Evolutionary conservation across 805 yeast genomes (phyloP), one percentile per base, ranked within the genome.

Genomic region (Nakazawaea laoshanensis): DNA sequence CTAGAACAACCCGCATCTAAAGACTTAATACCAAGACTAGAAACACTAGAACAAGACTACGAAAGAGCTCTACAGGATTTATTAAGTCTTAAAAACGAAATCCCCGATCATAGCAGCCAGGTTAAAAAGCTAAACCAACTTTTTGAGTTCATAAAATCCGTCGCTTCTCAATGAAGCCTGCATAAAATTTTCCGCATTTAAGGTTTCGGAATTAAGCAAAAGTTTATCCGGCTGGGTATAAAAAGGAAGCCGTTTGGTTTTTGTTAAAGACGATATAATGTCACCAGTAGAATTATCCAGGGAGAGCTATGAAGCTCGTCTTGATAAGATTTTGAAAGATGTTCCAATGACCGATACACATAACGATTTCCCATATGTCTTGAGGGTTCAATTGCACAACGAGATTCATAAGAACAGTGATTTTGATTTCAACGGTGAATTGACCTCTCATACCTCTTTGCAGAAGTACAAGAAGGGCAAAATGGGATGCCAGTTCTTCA

Each of bases 311-410:
- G 37, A 37, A 17, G 22, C 29, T 11, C 35, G 38, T 27, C 31
- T 35, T 14, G 26, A 26, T 2, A 4, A 27, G 3, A 15, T 30
- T 14, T 32, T 36, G 22, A 30, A 35, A 18, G 29, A 19, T 12
- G 23, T 39, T 4, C 74, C 76, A 1, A 51, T 70, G 3, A 57
- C 64, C 3, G 75, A 70, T 30, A 57, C 67, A 0, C 67, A 64
- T 30, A 71, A 70, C 41, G 74, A 70, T 38, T 62, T 72, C 43
- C 77, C 77, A 4, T 72, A 65, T 41, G 53, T 65, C 12, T 38
- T 68, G 30, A 49, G 76, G 36, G 52, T 51, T 19, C 71, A 68
- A 37, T 51, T 66, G 6, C 68, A 65, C 39, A 61, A 65, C 39
- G 62, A 65, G 47, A 41, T 63, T 30, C 59, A 59, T 35, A 49